Evolutionary conservation across 208 protist species (phyloP).

Genomic region (Leishmania braziliensis): DNA sequence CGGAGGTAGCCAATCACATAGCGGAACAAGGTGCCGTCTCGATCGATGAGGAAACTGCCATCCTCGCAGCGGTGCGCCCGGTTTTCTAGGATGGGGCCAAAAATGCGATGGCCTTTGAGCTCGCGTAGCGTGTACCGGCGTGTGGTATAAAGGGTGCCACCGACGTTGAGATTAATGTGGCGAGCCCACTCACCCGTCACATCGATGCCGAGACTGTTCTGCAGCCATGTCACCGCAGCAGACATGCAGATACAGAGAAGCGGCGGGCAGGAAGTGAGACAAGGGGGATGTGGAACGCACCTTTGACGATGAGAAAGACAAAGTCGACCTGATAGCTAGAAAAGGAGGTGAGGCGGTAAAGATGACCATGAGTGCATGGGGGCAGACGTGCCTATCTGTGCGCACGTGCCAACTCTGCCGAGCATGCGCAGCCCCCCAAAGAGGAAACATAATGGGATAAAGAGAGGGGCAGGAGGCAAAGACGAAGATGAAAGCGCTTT

Average conservation of each 20-base stretch:
- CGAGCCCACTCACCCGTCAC: conserved; percentile 47
- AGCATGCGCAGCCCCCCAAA: neutral
- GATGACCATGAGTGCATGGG: neutral
- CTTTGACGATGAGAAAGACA: neutral
- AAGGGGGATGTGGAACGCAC: neutral
- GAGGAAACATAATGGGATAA: neutral
- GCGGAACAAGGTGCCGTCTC: conserved; percentile 66
- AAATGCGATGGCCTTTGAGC: conserved; percentile 43
- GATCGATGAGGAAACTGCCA: conserved; percentile 67
- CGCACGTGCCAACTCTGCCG: neutral
- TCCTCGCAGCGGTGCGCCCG: conserved; percentile 44
- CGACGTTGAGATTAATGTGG: conserved; percentile 63
- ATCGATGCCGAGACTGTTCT: conserved; percentile 43
- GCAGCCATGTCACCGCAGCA: conserved; percentile 35
- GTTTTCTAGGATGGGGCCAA: conserved; percentile 59
- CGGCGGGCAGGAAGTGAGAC: neutral
- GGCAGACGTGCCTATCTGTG: neutral
- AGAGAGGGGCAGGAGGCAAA: neutral
- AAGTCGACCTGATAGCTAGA: neutral
- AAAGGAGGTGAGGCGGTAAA: neutral
- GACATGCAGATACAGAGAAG: conserved; percentile 7
- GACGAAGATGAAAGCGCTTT: neutral
- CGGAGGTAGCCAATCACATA: conserved; percentile 69
- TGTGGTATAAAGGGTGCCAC: conserved; percentile 60
- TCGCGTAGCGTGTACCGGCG: conserved; percentile 37